phyloP scores from a whole-genome alignment of 768 basidiomycete genomes.

The Phylloporus sp. region DNA sequence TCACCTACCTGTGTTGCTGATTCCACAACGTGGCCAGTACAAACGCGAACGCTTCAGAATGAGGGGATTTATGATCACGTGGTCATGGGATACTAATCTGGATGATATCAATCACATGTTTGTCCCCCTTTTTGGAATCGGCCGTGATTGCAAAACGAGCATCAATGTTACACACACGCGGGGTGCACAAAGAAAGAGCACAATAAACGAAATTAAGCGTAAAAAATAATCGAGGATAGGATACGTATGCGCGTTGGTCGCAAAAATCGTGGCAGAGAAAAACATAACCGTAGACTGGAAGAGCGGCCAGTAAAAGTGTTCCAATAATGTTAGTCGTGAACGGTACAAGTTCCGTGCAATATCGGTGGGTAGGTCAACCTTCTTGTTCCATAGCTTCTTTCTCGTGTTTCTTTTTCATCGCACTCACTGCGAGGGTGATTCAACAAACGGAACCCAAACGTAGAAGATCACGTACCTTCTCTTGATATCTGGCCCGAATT shows the following conservation, averaged over 20 bases:
- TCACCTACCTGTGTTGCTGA: too few species aligned
- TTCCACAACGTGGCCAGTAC: too few species aligned
- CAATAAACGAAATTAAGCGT: constrained; percentile 15
- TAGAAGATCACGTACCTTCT: constrained; percentile 56
- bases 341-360: neutral
- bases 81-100: too few species aligned
- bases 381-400: constrained; percentile 67
- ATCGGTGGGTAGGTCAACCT: constrained; percentile 8
- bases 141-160: neutral
- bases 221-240: constrained; percentile 12
- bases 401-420: constrained; percentile 80
- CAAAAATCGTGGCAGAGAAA: neutral
- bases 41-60: too few species aligned
- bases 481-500: constrained; percentile 82
- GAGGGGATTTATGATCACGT: too few species aligned
- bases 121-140: neutral
- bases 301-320: constrained; percentile 1
- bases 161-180: constrained; percentile 4
- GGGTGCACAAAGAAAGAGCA: neutral
- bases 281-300: neutral
- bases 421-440: constrained; percentile 52
- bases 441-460: neutral
- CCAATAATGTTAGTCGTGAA: constrained; percentile 21
- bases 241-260: constrained; percentile 7
- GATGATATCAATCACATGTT: too few species aligned